A percentile compares a stretch with the other conserved stretches of the same genome.
Evolutionary conservation across 1,284 basidiomycete genomes (phyloP).

Genomic region (Cystobasidiaceae sp.): DNA sequence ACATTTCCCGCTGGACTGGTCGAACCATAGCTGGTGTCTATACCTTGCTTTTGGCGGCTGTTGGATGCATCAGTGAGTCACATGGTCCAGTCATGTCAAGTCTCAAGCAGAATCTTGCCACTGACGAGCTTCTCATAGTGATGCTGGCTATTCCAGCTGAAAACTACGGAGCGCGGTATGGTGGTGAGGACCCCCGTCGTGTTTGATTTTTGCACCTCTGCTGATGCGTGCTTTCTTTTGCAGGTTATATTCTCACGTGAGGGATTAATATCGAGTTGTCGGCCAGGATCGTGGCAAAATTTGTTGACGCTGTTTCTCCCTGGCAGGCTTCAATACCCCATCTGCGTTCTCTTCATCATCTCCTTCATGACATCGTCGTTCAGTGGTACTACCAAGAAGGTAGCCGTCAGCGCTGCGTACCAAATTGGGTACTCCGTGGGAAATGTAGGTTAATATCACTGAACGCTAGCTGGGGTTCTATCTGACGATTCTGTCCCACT

Average conservation of each 20-base stretch:
- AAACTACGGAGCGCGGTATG: not conserved
- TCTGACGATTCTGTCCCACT: not conserved
- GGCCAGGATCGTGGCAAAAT: too few relatives aligned
- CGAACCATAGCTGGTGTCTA: constrained; percentile 33
- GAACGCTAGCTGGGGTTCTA: too few relatives aligned
- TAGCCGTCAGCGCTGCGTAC: constrained; percentile 41
- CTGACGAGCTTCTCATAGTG: not conserved
- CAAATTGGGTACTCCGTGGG: constrained; percentile 43
- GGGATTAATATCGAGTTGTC: too few relatives aligned
- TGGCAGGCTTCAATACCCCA: constrained; percentile 3
- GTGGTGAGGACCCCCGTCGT: too few relatives aligned
- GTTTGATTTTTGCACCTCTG: too few relatives aligned
- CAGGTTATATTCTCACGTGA: constrained; percentile 5
- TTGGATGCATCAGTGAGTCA: constrained; percentile 3
- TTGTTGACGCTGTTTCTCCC: too few relatives aligned
- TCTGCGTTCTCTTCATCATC: constrained; percentile 37
- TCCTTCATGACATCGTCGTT: constrained; percentile 36
- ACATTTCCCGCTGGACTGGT: constrained; percentile 35
- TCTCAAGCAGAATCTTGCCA: not conserved
- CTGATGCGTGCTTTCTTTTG: too few relatives aligned
- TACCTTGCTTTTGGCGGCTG: not conserved
- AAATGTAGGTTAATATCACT: too few relatives aligned
- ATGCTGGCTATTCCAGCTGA: not conserved
- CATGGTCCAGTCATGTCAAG: not conserved
- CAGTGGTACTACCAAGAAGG: constrained; percentile 43